A percentile compares a stretch with the other conserved stretches of the same genome.
Evolutionary conservation across 306 rosid species (phyloP).

Genomic region (Rosa rugosa): DNA sequence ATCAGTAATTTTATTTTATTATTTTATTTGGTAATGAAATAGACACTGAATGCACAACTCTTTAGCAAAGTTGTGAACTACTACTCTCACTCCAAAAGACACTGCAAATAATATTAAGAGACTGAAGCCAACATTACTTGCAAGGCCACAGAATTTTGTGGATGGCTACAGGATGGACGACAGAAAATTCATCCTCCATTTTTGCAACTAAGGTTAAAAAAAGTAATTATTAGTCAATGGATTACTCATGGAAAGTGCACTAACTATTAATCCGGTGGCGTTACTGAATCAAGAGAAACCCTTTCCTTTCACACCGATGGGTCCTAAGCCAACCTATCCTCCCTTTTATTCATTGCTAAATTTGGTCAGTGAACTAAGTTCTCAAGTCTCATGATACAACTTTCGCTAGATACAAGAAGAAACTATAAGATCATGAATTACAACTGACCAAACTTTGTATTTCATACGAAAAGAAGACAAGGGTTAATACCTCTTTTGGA

Average conservation of each 20-base stretch:
- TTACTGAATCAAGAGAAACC: neutral
- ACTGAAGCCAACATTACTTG: neutral
- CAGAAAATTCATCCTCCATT: neutral
- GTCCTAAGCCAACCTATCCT: neutral
- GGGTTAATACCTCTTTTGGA: slow-evolving; percentile 47
- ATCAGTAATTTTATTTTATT: neutral
- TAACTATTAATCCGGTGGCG: neutral
- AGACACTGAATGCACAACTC: neutral
- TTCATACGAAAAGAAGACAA: neutral
- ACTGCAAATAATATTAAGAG: neutral
- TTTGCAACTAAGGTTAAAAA: neutral
- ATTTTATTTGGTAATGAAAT: neutral
- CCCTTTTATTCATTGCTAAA: neutral
- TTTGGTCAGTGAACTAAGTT: neutral
- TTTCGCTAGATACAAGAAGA: neutral
- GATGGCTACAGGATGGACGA: neutral
- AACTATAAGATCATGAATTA: neutral
- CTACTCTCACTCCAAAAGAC: neutral
- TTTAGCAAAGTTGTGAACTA: neutral
- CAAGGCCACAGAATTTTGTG: neutral
- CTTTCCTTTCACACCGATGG: neutral
- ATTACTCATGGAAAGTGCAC: neutral
- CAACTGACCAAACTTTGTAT: neutral
- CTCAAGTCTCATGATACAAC: slow-evolving; percentile 5
- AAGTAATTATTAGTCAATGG: neutral